Evolutionary conservation across 78 protist genomes (phyloP).

Genomic region (Planoprotostelium fungivorum): DNA sequence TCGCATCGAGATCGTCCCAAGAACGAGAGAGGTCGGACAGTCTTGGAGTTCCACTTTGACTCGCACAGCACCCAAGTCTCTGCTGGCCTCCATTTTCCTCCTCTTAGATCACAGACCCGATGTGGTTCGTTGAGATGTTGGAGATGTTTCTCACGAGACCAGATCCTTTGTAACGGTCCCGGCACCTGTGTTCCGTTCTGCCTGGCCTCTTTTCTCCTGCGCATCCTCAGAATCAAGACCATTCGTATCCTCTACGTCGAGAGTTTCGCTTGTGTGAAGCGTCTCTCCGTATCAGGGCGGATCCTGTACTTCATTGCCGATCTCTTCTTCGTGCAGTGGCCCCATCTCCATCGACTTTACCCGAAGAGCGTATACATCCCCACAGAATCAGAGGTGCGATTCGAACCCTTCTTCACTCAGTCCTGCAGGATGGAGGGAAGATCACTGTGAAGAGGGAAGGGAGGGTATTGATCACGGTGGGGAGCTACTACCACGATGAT

Average conservation of each 20-base stretch:
- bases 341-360: not conserved
- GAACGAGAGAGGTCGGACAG: conserved; percentile 73
- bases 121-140: not conserved
- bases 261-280: conserved; percentile 57
- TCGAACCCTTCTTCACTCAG: no score
- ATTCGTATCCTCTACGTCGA: conserved; percentile 60
- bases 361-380: not conserved
- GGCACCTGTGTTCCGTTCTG: conserved; percentile 73
- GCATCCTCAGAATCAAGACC: conserved; percentile 4
- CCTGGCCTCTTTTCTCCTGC: conserved; percentile 27
- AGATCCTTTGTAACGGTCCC: conserved; percentile 68
- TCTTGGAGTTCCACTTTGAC: conserved; percentile 42
- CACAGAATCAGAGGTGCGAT: not conserved
- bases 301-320: conserved; percentile 41
- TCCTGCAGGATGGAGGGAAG: no score
- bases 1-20: conserved; percentile 22
- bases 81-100: not conserved
- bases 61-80: conserved; percentile 42
- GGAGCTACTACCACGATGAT: conserved; percentile 26
- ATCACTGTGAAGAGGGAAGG: not conserved
- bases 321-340: conserved; percentile 66
- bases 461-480: conserved; percentile 43
- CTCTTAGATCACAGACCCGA: not conserved
- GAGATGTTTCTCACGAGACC: conserved; percentile 5
- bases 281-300: conserved; percentile 57